Evolutionary conservation across 2,329 filamentous ascomycete genomes (phyloP), one percentile per base, ranked within the genome.

Genomic region (Exophiala sp.): DNA sequence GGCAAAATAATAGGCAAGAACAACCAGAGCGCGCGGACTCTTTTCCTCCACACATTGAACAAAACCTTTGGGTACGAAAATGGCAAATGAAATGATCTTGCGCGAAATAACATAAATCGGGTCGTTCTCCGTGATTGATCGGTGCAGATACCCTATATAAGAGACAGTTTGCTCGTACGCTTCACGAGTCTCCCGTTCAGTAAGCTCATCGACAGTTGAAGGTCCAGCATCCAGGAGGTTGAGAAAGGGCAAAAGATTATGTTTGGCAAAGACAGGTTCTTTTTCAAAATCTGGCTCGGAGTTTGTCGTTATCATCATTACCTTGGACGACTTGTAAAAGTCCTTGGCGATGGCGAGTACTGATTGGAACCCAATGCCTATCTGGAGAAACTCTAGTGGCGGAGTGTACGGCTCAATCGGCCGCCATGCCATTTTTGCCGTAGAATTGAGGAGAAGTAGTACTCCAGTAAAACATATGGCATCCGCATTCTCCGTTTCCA

Each of bases 1-100:
- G 12, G 51, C 66, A 48, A 70, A 69, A 57, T 63, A 69, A 52
- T 68, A 65, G 9, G 67, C 67, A 41, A 69, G 57, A 1, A 66
- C 62, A 8, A 69, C 63, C 34, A 69, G 41, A n/a, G 68, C 67
- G 33, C 66, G 62, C 14, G 65, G 65, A 24, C 63, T 55, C 9
- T 59, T 48, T 47, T 66, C 63, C 33, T 59, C 55, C 32, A 69
- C 58, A 45, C 66, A 61, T 34, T 67, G 63, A 11, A 66, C 62
- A 32, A 69, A 69, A 20, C 56, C 50, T 12, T 60, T 48, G 6
- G 66, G 65, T n/a, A 69, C 60, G 50, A 68, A 62, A 34, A 69
- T 60, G 6, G 67, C 59, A 49, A 69, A 69, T 43, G 62, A 62
- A 20, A 65, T 60, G 8, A 69, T 59, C 54, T 64, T 61, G n/a